Evolutionary conservation across 208 protist species (phyloP), one percentile per base, ranked within the genome.

Genomic region (Crithidia sp.): DNA sequence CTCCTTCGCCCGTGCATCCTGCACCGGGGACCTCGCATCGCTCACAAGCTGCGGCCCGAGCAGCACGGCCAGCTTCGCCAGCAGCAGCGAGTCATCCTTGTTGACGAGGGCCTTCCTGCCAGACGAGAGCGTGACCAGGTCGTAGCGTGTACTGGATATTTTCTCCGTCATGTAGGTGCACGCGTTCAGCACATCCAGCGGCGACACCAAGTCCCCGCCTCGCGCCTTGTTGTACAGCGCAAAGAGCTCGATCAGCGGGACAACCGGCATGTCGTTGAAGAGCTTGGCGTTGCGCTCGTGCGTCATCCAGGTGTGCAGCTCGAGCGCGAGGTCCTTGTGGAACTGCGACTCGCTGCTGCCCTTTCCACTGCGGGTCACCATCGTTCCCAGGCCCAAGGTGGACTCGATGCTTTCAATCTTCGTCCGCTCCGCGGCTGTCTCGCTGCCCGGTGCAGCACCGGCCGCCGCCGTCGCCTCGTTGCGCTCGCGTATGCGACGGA

Each of bases 151-250:
- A 60, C 81, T 66, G 0, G 71, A 13, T 60, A 82, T n/a, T 53
- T 67, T 69, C n/a, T 71, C 73, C 4, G 76, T 72, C 77, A 96
- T 80, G 54, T 73, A 62, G 28, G 67, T 75, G 75, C 91, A 94
- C 2, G 88, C 88, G 17, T 69, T 61, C 44, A 94, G 77, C n/a
- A 96, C 86, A 69, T 96, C 91, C 16, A 82, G 75, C 13, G 91
- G 88, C 7, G 91, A 87, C 37, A 96, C 82, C 62, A 96, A 74
- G 73, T 94, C 87, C 10, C 83, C 88, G 17, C 87, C 87, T 63
- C 91, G 87, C 7, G 91, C 91, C 59, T 85, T 88, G 77, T 96
- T 96, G 81, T 96, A 96, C 54, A 96, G 61, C 0, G 91, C 84
- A 61, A 93, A 96, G 14, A 96, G 79, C 73, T 96, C 91, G 59